Percentiles rank a stretch among this genome's conserved stretches.
phyloP scores from a whole-genome alignment of 208 protist genomes.

The Tritrichomonas foetus region DNA sequence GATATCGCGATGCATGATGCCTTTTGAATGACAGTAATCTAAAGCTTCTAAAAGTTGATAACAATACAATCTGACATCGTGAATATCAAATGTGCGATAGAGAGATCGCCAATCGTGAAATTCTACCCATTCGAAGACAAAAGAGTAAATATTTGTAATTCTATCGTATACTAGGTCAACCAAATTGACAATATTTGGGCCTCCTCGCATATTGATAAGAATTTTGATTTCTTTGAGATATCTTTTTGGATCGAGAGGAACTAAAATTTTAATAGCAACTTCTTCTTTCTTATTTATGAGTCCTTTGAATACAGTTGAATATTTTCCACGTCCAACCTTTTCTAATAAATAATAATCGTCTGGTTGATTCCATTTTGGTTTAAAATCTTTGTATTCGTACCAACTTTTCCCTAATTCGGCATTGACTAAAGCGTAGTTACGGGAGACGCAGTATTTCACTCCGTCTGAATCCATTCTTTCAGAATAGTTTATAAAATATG shows the following conservation, averaged over 20 bases:
- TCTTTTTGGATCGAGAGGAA: background rate
- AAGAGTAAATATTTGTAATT: background rate
- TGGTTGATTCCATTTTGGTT: background rate
- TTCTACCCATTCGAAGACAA: background rate
- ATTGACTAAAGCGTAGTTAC: too few relatives aligned
- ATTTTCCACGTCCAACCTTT: conserved; percentile 5
- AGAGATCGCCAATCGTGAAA: background rate
- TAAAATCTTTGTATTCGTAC: background rate
- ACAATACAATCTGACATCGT: background rate
- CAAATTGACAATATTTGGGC: background rate
- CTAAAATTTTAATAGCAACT: background rate
- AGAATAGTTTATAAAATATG: too few relatives aligned
- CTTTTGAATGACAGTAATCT: background rate
- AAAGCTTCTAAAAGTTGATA: background rate
- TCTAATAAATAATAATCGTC: background rate
- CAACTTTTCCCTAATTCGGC: background rate
- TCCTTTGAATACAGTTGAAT: background rate
- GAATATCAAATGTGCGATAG: background rate
- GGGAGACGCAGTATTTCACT: too few relatives aligned
- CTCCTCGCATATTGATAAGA: background rate
- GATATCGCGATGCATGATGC: conserved; percentile 69
- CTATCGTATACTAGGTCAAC: background rate
- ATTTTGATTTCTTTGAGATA: background rate
- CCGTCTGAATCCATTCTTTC: too few relatives aligned
- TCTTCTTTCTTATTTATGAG: background rate